Conservation (phyloP, 176 grass and related monocot genomes). For the Bromus sterilis region DNA sequence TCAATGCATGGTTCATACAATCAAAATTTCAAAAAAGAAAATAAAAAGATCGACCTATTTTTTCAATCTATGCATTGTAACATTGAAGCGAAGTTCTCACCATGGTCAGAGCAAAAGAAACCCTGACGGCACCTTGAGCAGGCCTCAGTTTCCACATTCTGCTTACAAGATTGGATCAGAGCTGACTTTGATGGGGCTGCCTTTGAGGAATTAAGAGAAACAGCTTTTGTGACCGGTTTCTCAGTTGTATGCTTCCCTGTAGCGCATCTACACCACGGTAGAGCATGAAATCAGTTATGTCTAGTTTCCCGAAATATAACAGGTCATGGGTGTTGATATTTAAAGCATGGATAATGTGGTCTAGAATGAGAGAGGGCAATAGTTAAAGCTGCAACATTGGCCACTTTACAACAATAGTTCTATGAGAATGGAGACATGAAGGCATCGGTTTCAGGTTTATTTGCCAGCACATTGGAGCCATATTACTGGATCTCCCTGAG, state of each 20-base stretch:
- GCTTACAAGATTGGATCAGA: conserved; percentile 32
- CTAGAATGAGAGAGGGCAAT: background rate
- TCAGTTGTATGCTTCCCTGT: conserved; percentile 95
- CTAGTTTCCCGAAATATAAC: background rate
- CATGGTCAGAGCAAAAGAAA: conserved; percentile 98
- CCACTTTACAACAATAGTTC: background rate
- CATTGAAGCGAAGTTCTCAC: conserved; percentile 24
- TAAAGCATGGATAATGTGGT: background rate
- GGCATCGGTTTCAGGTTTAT: background rate
- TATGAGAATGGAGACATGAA: background rate
- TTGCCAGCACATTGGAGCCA: background rate
- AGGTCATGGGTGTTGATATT: background rate
- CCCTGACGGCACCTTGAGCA: conserved; percentile 85
- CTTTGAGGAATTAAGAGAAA: conserved; percentile 40
- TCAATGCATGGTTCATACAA: background rate
- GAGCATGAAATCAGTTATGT: background rate
- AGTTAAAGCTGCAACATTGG: background rate
- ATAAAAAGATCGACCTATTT: background rate
- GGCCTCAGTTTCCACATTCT: conserved; percentile 32
- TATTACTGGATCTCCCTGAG: background rate
- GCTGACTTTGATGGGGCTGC: conserved; percentile 39
- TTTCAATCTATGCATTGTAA: background rate
- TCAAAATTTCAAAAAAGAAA: background rate
- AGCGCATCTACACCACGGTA: conserved; percentile 51
- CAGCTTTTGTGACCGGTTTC: conserved; percentile 71